These are phyloP conservation scores for Coemansia sp. DNA, from an alignment of 192 early-diverging fungal genomes.

Conservation along the genomic window DNA sequence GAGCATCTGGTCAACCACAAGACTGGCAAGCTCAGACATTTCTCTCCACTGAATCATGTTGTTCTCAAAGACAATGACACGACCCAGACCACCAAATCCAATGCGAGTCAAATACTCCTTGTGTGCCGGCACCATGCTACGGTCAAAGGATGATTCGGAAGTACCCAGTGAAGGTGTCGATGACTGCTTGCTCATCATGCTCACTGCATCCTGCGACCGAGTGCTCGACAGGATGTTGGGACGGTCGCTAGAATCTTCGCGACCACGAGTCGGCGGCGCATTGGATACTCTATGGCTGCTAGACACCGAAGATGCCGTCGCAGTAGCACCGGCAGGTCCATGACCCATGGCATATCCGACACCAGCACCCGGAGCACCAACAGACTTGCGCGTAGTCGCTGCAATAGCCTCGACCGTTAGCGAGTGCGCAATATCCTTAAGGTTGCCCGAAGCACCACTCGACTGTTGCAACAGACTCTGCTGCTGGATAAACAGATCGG, in stretches of 20 bases:
- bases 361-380: conserved; percentile 9
- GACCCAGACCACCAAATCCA: conserved; percentile 47
- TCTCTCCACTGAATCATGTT: conserved; percentile 44
- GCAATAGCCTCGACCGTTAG: conserved; percentile 40
- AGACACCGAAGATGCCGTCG: background rate
- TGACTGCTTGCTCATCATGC: conserved; percentile 49
- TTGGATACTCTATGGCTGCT: conserved; percentile 27
- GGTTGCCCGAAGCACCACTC: conserved; percentile 2
- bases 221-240: conserved; percentile 10
- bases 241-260: conserved; percentile 37
- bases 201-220: conserved; percentile 37
- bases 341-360: background rate
- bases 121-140: conserved; percentile 47
- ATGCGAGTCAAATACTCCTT: conserved; percentile 40
- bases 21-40: conserved; percentile 43
- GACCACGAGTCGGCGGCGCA: conserved; percentile 30
- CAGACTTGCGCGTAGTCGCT: conserved; percentile 39
- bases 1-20: conserved; percentile 54
- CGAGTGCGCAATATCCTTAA: conserved; percentile 24
- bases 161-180: conserved; percentile 27
- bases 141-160: conserved; percentile 29
- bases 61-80: conserved; percentile 33
- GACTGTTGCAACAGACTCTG: conserved; percentile 26
- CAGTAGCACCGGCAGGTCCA: background rate
- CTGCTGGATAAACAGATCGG: conserved; percentile 50